Base-by-base conservation (phyloP, 306 rosid species). In the Mimosa bimucronata region DNA sequence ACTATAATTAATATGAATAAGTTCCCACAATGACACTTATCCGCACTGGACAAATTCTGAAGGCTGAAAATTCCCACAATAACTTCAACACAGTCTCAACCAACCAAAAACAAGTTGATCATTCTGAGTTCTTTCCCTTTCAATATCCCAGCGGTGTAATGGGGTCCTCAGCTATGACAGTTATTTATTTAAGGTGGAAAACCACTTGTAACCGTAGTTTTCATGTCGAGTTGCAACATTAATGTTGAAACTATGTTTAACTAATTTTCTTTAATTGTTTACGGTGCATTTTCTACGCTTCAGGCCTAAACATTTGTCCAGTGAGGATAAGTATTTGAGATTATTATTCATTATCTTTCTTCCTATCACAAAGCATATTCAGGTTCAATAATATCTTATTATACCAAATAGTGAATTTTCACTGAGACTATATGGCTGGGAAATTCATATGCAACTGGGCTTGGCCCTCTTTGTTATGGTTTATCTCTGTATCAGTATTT, bases 391-490 rank as follows among this genome's bases (percentile, higher is more conserved):
- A 48, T 73, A 62, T 73, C 57, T 28, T 55, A 44, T 38, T 50
- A n/a, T 65, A 50, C 7, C 60, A 65, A 80, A 2, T 21, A 53
- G 38, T 16, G 65, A 37, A 19, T 61, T 14, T 9, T 44, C 28
- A 40, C 40, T 66, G 29, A 81, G 48, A 53, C 30, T 29, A 9
- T 31, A 81, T 74, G 84, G 76, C 74, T 55, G 25, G 31, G 30
- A 19, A 57, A 29, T 42, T 66, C 21, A 75, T 62, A 67, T 75
- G 64, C 76, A 62, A 30, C 26, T 66, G 41, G 80, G 25, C 65
- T 75, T 75, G 76, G 80, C 31, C 61, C 76, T 81, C 15, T 74
- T 74, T 44, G 21, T 40, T 81, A 23, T 75, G 71, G 80, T 42
- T 71, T 41, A 15, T 16, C 64, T 64, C 70, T 81, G 41, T 31